These are phyloP conservation scores for Rhodocollybia butyracea DNA, from an alignment of 768 basidiomycete species.

Conservation along the genomic window DNA sequence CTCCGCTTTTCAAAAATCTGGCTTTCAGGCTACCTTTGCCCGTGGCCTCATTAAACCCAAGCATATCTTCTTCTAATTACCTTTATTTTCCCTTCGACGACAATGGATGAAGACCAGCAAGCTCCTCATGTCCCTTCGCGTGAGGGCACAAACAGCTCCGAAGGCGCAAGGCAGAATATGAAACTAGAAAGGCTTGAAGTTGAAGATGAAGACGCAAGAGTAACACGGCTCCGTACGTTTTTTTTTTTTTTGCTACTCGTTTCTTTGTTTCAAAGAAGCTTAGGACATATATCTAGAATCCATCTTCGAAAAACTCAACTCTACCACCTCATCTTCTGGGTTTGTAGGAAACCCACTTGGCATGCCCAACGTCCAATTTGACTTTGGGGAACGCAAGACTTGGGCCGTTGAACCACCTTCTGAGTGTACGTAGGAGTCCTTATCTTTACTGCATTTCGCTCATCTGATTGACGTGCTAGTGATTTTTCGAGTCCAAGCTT, in stretches of 20 bases:
- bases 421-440: conserved; percentile 40
- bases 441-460: background rate
- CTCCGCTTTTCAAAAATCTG: background rate
- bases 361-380: conserved; percentile 19
- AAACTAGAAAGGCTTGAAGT: conserved; percentile 35
- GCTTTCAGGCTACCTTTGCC: background rate
- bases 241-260: conserved; percentile 5
- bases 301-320: conserved; percentile 38
- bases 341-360: conserved; percentile 2
- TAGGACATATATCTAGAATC: conserved; percentile 27
- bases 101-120: background rate
- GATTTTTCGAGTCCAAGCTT: conserved; percentile 60
- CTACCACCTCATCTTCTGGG: conserved; percentile 13
- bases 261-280: background rate
- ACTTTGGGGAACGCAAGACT: conserved; percentile 33
- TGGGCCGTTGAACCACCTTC: conserved; percentile 39
- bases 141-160: background rate
- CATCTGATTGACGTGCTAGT: conserved; percentile 35
- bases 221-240: conserved; percentile 37
- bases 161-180: conserved; percentile 6
- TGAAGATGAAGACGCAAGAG: conserved; percentile 45
- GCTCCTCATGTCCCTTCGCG: background rate
- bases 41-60: background rate
- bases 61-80: background rate
- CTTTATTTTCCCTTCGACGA: background rate